A percentile compares a stretch with the other conserved stretches of the same genome.
Conservation (phyloP, 1,284 basidiomycete species). For the Earliella scabrosa region DNA sequence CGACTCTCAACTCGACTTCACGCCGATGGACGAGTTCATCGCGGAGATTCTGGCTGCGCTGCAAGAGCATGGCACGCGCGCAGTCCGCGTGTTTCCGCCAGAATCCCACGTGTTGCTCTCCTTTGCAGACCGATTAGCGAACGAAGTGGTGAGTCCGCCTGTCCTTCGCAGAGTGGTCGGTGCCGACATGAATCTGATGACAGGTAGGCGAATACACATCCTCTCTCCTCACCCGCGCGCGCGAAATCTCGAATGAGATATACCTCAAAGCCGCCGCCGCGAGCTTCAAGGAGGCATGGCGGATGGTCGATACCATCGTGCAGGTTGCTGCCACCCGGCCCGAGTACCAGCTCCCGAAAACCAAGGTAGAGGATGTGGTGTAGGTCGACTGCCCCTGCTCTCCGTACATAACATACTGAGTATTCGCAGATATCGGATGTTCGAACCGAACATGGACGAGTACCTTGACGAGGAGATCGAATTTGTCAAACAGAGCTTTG, state of each 20-base stretch:
- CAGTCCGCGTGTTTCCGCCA: slow-evolving; percentile 86
- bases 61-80: slow-evolving; percentile 76
- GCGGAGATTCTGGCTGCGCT: slow-evolving; percentile 68
- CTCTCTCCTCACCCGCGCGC: slow-evolving; percentile 76
- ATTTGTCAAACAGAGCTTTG: slow-evolving; percentile 75
- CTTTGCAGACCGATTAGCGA: slow-evolving; percentile 78
- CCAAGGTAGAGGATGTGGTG: slow-evolving; percentile 83
- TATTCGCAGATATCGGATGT: slow-evolving; percentile 84
- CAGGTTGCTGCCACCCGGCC: slow-evolving; percentile 44
- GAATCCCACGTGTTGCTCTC: slow-evolving; percentile 72
- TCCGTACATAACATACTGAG: background rate
- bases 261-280: slow-evolving; percentile 90
- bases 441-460: slow-evolving; percentile 94
- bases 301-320: slow-evolving; percentile 81
- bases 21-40: slow-evolving; percentile 94
- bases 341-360: slow-evolving; percentile 31
- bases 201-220: slow-evolving; percentile 90
- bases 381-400: slow-evolving; percentile 38
- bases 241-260: slow-evolving; percentile 72
- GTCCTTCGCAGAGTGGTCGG: too few species aligned
- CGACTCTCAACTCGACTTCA: slow-evolving; percentile 76
- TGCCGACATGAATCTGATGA: background rate
- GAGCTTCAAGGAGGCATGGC: slow-evolving; percentile 87
- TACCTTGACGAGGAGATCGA: slow-evolving; percentile 95
- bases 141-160: slow-evolving; percentile 66